Evolutionary conservation across 345 rosid species (phyloP).

Genomic region (Streptanthus diversifolius): DNA sequence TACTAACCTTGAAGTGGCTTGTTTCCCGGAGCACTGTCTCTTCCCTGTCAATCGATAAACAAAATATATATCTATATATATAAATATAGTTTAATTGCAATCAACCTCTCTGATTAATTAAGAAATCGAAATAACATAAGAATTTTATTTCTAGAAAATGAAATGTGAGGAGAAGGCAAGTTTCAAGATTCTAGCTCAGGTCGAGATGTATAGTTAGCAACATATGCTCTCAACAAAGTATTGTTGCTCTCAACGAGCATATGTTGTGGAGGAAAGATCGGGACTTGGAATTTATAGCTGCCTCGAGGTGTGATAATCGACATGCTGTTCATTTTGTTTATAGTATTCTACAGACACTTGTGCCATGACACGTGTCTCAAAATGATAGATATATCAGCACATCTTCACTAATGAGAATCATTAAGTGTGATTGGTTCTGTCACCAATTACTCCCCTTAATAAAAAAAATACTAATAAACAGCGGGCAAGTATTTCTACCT

Average conservation of each 20-base stretch:
- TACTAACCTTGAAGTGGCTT: constrained; percentile 37
- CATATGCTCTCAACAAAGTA: neutral
- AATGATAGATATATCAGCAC: constrained; percentile 2
- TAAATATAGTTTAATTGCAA: neutral
- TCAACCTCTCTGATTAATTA: neutral
- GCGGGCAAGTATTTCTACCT: too few relatives aligned
- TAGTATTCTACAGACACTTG: constrained; percentile 16
- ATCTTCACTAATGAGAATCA: neutral
- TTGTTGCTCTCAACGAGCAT: constrained; percentile 7
- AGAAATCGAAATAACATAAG: neutral
- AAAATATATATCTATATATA: too few relatives aligned
- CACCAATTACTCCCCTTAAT: constrained; percentile 12
- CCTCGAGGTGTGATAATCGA: neutral
- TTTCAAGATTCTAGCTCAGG: constrained; percentile 9
- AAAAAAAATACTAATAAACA: too few relatives aligned
- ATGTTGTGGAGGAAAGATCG: constrained; percentile 15
- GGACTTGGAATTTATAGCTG: constrained; percentile 23
- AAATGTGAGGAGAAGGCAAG: neutral
- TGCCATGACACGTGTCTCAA: constrained; percentile 19
- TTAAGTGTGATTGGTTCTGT: constrained; percentile 19
- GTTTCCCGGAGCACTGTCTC: constrained; percentile 36
- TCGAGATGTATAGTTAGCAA: constrained; percentile 3
- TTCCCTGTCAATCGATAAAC: constrained; percentile 25
- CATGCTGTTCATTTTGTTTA: constrained; percentile 12
- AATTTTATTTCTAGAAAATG: neutral